Evolutionary conservation across 495 filamentous ascomycete genomes (phyloP).

Genomic region (Trichoderma reesei): DNA sequence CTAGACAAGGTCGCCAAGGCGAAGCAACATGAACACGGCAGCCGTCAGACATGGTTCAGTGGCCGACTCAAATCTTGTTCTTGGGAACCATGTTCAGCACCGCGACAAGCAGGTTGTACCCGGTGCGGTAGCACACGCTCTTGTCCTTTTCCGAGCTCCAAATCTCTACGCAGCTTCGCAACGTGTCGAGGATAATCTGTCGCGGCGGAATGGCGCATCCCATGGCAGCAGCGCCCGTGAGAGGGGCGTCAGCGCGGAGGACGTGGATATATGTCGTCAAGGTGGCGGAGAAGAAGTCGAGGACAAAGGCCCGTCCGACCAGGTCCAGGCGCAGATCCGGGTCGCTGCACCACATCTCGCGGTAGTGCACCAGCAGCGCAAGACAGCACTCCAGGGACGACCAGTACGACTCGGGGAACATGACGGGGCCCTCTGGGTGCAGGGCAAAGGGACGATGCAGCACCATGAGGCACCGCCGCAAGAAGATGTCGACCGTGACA

Average conservation of each 20-base stretch:
- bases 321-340: slow-evolving; percentile 2
- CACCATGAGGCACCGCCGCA: slow-evolving; percentile 37
- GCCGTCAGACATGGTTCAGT: not conserved
- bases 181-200: slow-evolving; percentile 12
- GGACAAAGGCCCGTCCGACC: slow-evolving; percentile 10
- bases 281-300: slow-evolving; percentile 12
- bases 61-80: not conserved
- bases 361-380: slow-evolving; percentile 13
- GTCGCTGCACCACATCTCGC: slow-evolving; percentile 8
- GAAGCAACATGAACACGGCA: no score
- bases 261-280: slow-evolving; percentile 12
- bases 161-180: slow-evolving; percentile 11
- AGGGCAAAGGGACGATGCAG: slow-evolving; percentile 39
- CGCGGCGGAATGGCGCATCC: slow-evolving; percentile 10
- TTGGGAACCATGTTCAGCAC: slow-evolving; percentile 5
- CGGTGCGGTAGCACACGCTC: slow-evolving; percentile 10
- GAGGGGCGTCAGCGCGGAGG: slow-evolving; percentile 10
- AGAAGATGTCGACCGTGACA: slow-evolving; percentile 25
- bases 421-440: slow-evolving; percentile 11
- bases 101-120: slow-evolving; percentile 6
- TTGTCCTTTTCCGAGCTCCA: slow-evolving; percentile 11
- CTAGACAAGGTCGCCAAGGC: not conserved
- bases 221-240: not conserved
- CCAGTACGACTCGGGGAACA: slow-evolving; percentile 14
- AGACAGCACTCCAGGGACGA: slow-evolving; percentile 13